phyloP scores from a whole-genome alignment of 345 rosid genomes.

The Arabis alpina region DNA sequence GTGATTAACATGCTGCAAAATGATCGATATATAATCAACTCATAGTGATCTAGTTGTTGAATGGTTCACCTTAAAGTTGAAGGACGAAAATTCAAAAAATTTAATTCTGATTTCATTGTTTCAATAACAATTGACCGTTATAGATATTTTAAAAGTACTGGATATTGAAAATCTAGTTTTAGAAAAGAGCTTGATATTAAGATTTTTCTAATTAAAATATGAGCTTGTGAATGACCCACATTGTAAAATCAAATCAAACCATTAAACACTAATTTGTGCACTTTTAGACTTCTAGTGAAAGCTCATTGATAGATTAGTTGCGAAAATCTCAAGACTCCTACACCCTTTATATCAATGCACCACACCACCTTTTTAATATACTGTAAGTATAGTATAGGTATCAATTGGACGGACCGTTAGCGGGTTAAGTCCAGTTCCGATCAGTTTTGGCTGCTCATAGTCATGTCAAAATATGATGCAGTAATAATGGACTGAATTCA shows the following conservation, averaged over 20 bases:
- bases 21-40: not conserved
- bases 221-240: not conserved
- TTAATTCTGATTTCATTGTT: not conserved
- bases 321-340: constrained; percentile 2
- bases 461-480: too few species aligned
- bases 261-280: not conserved
- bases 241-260: constrained; percentile 5
- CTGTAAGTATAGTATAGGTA: too few species aligned
- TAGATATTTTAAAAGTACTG: not conserved
- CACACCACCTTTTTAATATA: not conserved
- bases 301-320: not conserved
- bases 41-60: too few species aligned
- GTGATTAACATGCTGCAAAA: not conserved
- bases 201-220: not conserved
- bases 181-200: not conserved
- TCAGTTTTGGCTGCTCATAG: too few species aligned
- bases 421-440: too few species aligned
- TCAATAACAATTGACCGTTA: not conserved
- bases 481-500: too few species aligned
- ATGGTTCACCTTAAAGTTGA: too few species aligned
- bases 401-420: too few species aligned
- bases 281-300: constrained; percentile 26
- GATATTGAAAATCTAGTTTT: not conserved
- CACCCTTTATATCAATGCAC: not conserved
- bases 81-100: too few species aligned